A percentile compares a stretch with the other conserved stretches of the same genome.
Evolutionary conservation across 345 rosid species (phyloP).

Genomic region (Jatropha curcas): DNA sequence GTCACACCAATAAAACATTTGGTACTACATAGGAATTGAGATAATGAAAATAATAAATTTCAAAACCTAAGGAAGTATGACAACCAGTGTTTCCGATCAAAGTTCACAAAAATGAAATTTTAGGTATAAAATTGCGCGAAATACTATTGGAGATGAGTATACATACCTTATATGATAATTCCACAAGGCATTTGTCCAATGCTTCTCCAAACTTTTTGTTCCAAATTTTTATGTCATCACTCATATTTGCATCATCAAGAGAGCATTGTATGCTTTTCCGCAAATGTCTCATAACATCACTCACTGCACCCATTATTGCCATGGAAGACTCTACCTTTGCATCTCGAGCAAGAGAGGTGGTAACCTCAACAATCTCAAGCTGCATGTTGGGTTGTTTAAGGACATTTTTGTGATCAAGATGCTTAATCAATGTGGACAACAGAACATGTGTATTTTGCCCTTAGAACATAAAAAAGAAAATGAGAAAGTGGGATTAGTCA

Average conservation of each 20-base stretch:
- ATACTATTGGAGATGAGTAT: slow-evolving; percentile 15
- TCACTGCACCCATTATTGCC: slow-evolving; percentile 74
- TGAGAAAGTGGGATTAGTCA: slow-evolving; percentile 7
- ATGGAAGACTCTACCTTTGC: slow-evolving; percentile 72
- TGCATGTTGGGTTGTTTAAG: slow-evolving; percentile 75
- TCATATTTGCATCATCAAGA: slow-evolving; percentile 66
- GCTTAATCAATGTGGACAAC: slow-evolving; percentile 84
- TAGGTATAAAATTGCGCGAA: not conserved
- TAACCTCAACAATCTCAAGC: slow-evolving; percentile 75
- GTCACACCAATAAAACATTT: slow-evolving; percentile 6
- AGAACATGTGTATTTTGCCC: slow-evolving; percentile 87
- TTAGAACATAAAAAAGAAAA: slow-evolving; percentile 31
- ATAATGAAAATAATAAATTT: slow-evolving; percentile 8
- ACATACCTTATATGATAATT: slow-evolving; percentile 71
- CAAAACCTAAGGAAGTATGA: slow-evolving; percentile 9
- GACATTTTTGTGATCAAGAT: slow-evolving; percentile 91
- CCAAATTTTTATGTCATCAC: slow-evolving; percentile 56
- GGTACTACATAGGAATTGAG: not conserved
- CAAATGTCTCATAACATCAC: slow-evolving; percentile 86
- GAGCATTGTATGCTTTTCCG: slow-evolving; percentile 84
- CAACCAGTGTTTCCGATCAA: not conserved
- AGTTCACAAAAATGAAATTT: not conserved
- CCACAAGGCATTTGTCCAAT: slow-evolving; percentile 84
- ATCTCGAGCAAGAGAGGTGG: slow-evolving; percentile 64
- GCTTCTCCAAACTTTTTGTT: slow-evolving; percentile 61